phyloP scores from a whole-genome alignment of 2,329 filamentous ascomycete genomes.

The Aspergillus tamarii region DNA sequence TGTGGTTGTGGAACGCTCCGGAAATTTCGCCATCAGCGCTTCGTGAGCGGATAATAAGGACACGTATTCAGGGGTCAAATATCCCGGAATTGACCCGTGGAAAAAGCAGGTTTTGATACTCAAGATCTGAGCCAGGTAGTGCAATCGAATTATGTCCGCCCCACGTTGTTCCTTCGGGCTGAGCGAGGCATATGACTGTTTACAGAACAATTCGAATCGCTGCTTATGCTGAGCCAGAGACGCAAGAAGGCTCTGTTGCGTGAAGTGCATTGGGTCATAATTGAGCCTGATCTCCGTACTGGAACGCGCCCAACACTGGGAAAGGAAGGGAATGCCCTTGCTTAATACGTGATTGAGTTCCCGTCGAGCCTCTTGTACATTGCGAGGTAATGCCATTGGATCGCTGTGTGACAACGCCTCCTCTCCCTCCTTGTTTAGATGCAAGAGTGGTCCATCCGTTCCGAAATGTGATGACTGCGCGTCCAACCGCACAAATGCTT shows the following conservation, averaged over 20 bases:
- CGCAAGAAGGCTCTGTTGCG: slow-evolving; percentile 4
- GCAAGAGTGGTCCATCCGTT: not conserved
- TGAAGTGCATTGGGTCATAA: not conserved
- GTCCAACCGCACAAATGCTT: slow-evolving; percentile 8
- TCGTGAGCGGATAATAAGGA: not conserved
- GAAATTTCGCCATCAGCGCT: not conserved
- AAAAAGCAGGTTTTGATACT: slow-evolving; percentile 8
- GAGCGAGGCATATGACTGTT: not conserved
- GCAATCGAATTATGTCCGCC: slow-evolving; percentile 1
- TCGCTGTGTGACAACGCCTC: not conserved
- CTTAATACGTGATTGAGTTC: not conserved
- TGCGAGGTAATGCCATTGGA: not conserved
- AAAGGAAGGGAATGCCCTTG: not conserved
- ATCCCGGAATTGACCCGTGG: not conserved
- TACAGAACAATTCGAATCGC: slow-evolving; percentile 1
- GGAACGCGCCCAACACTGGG: not conserved
- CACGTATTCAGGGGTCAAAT: not conserved
- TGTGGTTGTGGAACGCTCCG: not conserved
- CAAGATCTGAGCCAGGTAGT: slow-evolving; percentile 4
- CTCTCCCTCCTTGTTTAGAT: not conserved
- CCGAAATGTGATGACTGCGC: slow-evolving; percentile 2
- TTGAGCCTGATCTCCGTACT: not conserved
- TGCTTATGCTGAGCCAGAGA: not conserved
- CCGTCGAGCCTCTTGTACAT: not conserved
- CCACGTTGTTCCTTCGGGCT: slow-evolving; percentile 3